A percentile compares a stretch with the other conserved stretches of the same genome.
phyloP scores from a whole-genome alignment of 768 basidiomycete genomes.

The Suillus occidentalis region DNA sequence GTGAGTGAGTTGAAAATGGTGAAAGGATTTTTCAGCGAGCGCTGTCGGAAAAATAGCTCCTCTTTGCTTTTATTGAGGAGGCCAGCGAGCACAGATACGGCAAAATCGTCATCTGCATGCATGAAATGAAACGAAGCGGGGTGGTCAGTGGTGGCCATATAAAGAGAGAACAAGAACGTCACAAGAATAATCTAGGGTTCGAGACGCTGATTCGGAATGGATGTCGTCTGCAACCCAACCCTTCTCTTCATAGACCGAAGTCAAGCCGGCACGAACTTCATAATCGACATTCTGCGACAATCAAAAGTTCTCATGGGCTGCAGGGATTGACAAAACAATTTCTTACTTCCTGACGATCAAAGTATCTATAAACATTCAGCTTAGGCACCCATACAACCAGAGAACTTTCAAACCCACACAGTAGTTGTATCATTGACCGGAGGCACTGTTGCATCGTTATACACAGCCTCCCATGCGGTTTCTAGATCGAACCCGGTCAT shows the following conservation, averaged over 20 bases:
- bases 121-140: background rate
- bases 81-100: slow-evolving; percentile 61
- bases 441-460: slow-evolving; percentile 69
- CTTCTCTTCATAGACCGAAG: slow-evolving; percentile 60
- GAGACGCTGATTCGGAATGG: slow-evolving; percentile 76
- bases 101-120: slow-evolving; percentile 71
- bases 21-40: slow-evolving; percentile 57
- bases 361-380: slow-evolving; percentile 45
- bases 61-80: slow-evolving; percentile 51
- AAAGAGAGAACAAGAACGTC: slow-evolving; percentile 21
- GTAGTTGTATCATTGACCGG: slow-evolving; percentile 55
- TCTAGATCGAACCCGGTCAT: slow-evolving; percentile 61
- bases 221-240: slow-evolving; percentile 81
- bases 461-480: slow-evolving; percentile 70
- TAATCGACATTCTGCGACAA: slow-evolving; percentile 61
- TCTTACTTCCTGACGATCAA: slow-evolving; percentile 68
- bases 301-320: background rate
- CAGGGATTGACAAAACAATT: slow-evolving; percentile 1
- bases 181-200: slow-evolving; percentile 82
- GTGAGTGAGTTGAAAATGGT: slow-evolving; percentile 64
- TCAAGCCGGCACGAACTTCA: slow-evolving; percentile 78
- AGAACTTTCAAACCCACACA: slow-evolving; percentile 37
- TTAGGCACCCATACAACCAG: background rate
- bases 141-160: background rate
- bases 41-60: slow-evolving; percentile 51